A percentile compares a stretch with the other conserved stretches of the same genome.
Conservation (phyloP, 164 flowering plant genomes). For the Piper betle region DNA sequence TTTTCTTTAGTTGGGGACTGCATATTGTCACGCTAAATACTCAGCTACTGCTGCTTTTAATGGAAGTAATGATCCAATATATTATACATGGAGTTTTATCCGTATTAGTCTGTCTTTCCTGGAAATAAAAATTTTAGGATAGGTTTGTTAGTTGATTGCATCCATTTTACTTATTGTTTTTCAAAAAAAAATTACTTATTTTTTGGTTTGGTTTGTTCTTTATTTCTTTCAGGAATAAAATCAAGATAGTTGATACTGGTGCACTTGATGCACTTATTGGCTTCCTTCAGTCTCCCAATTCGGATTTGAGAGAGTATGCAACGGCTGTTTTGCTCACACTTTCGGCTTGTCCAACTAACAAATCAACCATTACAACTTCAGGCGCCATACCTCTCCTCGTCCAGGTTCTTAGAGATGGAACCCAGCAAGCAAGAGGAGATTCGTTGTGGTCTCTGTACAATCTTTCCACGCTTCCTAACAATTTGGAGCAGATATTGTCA, state of each 20-base stretch:
- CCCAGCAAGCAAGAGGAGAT: conserved; percentile 62
- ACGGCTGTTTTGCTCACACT: conserved; percentile 73
- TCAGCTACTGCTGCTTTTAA: too few relatives aligned
- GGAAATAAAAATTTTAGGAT: too few relatives aligned
- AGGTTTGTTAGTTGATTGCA: too few relatives aligned
- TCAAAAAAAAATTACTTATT: neutral
- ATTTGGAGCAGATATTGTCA: conserved; percentile 34
- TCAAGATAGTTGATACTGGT: conserved; percentile 65
- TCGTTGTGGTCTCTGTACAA: conserved; percentile 75
- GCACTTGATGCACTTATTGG: conserved; percentile 59
- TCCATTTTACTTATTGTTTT: too few relatives aligned
- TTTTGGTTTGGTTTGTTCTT: neutral
- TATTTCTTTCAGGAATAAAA: conserved; percentile 51
- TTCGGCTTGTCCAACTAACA: conserved; percentile 62
- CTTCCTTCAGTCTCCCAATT: conserved; percentile 38
- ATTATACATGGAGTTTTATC: too few relatives aligned
- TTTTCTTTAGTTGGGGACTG: too few relatives aligned
- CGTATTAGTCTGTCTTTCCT: conserved; percentile 2
- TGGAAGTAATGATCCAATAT: too few relatives aligned
- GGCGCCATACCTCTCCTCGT: conserved; percentile 81
- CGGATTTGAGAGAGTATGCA: conserved; percentile 57
- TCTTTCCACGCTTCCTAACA: conserved; percentile 52
- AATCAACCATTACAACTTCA: conserved; percentile 51
- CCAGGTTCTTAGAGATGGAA: conserved; percentile 45
- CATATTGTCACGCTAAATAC: too few relatives aligned